Percentiles rank a stretch among this genome's conserved stretches.
These are phyloP conservation scores for Acanthamoeba polyphaga DNA, from an alignment of 208 protist species.

Conservation along the genomic window DNA sequence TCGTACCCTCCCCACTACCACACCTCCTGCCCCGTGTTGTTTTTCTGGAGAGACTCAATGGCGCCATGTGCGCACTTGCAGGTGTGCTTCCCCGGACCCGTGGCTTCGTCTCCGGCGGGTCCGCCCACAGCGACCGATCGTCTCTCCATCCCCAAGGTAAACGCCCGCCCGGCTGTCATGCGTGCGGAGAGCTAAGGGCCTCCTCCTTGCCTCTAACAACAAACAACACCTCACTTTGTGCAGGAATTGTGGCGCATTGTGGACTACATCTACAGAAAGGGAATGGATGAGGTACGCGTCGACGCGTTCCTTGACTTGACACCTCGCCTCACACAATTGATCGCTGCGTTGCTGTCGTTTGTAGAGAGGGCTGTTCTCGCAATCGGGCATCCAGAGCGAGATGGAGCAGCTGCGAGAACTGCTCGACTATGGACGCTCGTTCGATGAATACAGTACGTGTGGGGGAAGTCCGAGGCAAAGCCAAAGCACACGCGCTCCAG, in stretches of 20 bases:
- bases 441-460: conserved; percentile 72
- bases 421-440: conserved; percentile 81
- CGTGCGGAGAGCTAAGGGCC: no score
- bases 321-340: not conserved
- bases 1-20: conserved; percentile 39
- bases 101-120: conserved; percentile 40
- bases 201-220: not conserved
- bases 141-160: conserved; percentile 76
- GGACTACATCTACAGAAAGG: conserved; percentile 85
- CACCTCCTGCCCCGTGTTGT: no score
- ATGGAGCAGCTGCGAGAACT: conserved; percentile 84
- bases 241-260: conserved; percentile 88
- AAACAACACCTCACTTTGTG: not conserved
- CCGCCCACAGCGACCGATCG: conserved; percentile 18
- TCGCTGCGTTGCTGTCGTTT: no score
- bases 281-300: conserved; percentile 76
- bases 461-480: not conserved
- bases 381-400: conserved; percentile 76
- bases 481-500: no score
- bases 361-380: conserved; percentile 80
- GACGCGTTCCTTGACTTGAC: not conserved
- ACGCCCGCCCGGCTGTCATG: not conserved
- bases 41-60: no score
- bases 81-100: conserved; percentile 71
- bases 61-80: not conserved